Evolutionary conservation across 331 rosid species (phyloP), one percentile per base, ranked within the genome.

Genomic region (Acacia concinna): DNA sequence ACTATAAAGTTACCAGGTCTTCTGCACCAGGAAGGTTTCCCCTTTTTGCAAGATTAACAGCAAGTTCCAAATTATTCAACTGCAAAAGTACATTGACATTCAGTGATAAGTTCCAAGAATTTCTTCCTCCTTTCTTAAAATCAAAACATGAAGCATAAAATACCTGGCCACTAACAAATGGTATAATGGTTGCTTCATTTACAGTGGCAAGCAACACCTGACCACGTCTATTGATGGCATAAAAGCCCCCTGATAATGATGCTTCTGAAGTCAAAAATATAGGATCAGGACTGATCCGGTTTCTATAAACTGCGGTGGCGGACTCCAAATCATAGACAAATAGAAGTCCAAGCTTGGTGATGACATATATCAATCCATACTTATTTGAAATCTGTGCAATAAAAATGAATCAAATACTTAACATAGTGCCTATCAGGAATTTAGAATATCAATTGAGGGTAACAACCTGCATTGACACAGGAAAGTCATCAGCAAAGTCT

Each of bases 21-120:
- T 95, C 99, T 11, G 99, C 99, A 74, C 99, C 99, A 52, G 97
- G 99, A 84, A 95, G 96, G 74, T 95, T 92, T 89, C 99, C 99
- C 86, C 97, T 87, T 87, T 93, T 92, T 44, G 99, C 98, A 75
- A 94, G 97, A 84, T 88, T 95, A 80, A 95, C 97, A 84, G 99
- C 99, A 78, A 95, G 99, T 89, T 95, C 99, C 88, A 95, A 83
- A 87, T 95, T 95, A 86, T 95, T 95, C 79, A 95, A 86, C 99
- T 95, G 90, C 27, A 79, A 71, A 71, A 67, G 8, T 34, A 59
- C 60, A 44, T 18, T 63, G 52, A 49, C 18, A 68, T 38, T 72
- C 23, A 75, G 75, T 10, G 57, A 57, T 75, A 43, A 60, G 7
- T 65, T 25, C 23, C 54, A 75, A 20, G 73, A n/a, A 40, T 13